Evolutionary conservation across 2,329 filamentous ascomycete species (phyloP).

Genomic region (Diaporthe amygdali): DNA sequence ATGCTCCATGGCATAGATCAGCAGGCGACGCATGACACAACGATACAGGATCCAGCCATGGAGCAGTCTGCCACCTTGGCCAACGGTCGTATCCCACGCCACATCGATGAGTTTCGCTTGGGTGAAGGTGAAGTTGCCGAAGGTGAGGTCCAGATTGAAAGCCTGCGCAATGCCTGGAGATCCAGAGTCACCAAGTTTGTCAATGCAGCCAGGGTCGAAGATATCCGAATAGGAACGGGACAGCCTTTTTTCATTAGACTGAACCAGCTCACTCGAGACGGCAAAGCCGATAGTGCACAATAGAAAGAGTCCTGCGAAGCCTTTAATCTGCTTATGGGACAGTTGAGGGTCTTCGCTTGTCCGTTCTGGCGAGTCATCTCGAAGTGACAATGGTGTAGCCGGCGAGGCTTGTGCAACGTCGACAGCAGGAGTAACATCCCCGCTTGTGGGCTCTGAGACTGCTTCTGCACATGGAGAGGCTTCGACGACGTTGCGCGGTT

Average conservation of each 20-base stretch:
- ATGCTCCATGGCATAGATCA: background rate
- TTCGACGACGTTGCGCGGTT: background rate
- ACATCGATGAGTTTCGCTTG: background rate
- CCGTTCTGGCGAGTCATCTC: rapidly evolving
- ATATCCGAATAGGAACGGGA: background rate
- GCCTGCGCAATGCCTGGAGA: background rate
- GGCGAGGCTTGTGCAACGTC: background rate
- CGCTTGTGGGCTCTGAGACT: background rate
- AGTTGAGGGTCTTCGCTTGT: rapidly evolving
- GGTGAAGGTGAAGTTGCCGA: background rate
- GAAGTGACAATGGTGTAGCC: background rate
- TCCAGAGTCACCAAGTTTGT: background rate
- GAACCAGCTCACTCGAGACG: background rate
- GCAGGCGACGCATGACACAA: background rate
- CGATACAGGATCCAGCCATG: background rate
- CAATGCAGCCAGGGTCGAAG: background rate
- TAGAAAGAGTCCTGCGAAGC: background rate
- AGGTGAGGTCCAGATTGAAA: background rate
- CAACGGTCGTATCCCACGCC: background rate
- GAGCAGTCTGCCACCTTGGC: background rate
- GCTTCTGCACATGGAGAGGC: background rate
- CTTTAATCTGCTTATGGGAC: background rate
- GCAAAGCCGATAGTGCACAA: background rate
- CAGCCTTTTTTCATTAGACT: background rate
- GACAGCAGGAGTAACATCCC: background rate